Conservation (phyloP, 2,329 filamentous ascomycete genomes). For the Bipolaris oryzae region DNA sequence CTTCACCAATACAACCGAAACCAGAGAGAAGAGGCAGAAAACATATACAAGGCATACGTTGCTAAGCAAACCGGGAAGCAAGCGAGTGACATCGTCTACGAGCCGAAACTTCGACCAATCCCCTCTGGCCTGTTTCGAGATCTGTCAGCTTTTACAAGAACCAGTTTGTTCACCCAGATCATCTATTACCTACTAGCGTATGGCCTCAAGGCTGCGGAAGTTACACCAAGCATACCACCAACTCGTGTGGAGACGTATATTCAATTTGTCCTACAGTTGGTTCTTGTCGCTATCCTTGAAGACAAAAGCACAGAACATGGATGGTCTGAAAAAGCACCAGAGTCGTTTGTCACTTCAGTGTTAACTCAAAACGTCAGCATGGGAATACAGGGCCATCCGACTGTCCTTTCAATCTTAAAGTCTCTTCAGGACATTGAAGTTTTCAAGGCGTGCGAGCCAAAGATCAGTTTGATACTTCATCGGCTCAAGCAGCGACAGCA, state of each 20-base stretch:
- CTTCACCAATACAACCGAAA: conserved; percentile 97
- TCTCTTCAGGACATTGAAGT: conserved; percentile 68
- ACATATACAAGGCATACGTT: conserved; percentile 83
- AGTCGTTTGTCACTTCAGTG: conserved; percentile 75
- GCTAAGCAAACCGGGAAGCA: conserved; percentile 85
- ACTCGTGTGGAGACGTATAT: conserved; percentile 90
- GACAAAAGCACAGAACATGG: conserved; percentile 63
- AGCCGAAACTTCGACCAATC: conserved; percentile 81
- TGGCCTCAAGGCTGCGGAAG: conserved; percentile 69
- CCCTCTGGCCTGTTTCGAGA: conserved; percentile 76
- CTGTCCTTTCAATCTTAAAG: conserved; percentile 60
- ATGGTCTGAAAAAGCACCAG: conserved; percentile 52
- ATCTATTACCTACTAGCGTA: conserved; percentile 89
- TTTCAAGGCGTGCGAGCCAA: conserved; percentile 81
- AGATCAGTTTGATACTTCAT: conserved; percentile 81
- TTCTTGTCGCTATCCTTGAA: conserved; percentile 84
- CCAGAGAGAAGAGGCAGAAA: conserved; percentile 92
- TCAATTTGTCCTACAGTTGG: conserved; percentile 86
- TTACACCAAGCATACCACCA: conserved; percentile 75
- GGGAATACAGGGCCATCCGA: conserved; percentile 44
- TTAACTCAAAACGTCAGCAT: conserved; percentile 66
- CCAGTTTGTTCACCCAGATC: conserved; percentile 85
- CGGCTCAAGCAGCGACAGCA: conserved; percentile 85
- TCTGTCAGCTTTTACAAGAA: conserved; percentile 79
- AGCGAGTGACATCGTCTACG: conserved; percentile 84